phyloP scores from a whole-genome alignment of 139 green algal species.

The Chlamydomonas urium region DNA sequence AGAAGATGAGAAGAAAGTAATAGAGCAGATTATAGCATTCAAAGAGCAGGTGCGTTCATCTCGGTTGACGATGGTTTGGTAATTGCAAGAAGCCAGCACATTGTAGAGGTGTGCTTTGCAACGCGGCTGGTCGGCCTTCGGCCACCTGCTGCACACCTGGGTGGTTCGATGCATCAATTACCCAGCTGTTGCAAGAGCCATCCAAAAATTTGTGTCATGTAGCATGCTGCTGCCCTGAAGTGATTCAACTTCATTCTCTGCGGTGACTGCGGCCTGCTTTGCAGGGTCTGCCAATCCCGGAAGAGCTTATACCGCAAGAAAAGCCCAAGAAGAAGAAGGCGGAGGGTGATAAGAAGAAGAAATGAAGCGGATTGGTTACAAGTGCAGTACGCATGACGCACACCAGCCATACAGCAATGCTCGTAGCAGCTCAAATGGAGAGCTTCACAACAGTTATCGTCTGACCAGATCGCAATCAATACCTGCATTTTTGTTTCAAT shows the following conservation, averaged over 20 bases:
- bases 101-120: background rate
- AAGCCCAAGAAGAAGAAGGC: slow-evolving; percentile 3
- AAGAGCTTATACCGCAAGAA: background rate
- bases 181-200: background rate
- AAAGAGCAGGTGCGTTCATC: slow-evolving; percentile 1
- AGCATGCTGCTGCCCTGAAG: background rate
- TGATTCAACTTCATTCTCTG: background rate
- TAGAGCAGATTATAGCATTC: slow-evolving; percentile 12
- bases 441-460: no score
- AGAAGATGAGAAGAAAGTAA: slow-evolving; percentile 8
- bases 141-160: background rate
- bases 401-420: background rate
- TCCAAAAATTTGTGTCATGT: background rate
- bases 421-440: no score
- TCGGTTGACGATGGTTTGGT: background rate
- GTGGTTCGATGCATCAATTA: background rate
- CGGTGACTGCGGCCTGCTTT: background rate
- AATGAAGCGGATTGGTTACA: background rate
- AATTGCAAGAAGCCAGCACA: background rate
- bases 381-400: background rate
- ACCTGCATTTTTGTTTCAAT: no score
- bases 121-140: background rate
- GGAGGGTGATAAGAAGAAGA: background rate
- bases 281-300: slow-evolving; percentile 5
- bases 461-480: no score